These are phyloP conservation scores for Mycena vulgaris DNA, from an alignment of 768 basidiomycete species.

Conservation along the genomic window DNA sequence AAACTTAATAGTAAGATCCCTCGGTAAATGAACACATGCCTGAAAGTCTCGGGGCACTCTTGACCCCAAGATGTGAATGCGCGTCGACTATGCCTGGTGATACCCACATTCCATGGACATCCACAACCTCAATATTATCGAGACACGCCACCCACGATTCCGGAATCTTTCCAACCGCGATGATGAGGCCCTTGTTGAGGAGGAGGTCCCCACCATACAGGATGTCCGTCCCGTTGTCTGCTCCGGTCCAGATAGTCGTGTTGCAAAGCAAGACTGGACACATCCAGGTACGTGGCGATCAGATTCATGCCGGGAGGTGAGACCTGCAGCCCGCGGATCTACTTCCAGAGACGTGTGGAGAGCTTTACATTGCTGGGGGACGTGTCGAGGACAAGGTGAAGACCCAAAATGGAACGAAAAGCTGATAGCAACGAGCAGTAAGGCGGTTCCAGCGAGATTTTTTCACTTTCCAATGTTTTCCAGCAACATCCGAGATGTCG, in stretches of 20 bases:
- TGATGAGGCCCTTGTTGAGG: slow-evolving; percentile 6
- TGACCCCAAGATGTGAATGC: slow-evolving; percentile 1
- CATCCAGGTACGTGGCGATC: slow-evolving; percentile 1
- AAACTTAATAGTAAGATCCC: background rate
- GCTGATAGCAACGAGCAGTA: background rate
- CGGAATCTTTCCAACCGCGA: background rate
- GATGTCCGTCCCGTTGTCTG: background rate
- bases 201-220: background rate
- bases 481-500: background rate
- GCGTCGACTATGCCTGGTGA: slow-evolving; percentile 3
- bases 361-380: background rate
- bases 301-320: background rate
- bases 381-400: background rate
- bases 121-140: background rate
- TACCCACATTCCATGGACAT: background rate
- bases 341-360: background rate
- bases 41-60: background rate
- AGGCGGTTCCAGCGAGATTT: background rate
- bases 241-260: background rate
- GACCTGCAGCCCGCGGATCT: no score
- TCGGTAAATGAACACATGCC: background rate
- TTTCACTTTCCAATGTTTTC: background rate
- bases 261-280: background rate
- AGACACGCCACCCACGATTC: background rate
- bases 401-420: background rate